Base-by-base conservation (phyloP, 1,284 basidiomycete species). In the Neotropicomus parvogracilis region DNA sequence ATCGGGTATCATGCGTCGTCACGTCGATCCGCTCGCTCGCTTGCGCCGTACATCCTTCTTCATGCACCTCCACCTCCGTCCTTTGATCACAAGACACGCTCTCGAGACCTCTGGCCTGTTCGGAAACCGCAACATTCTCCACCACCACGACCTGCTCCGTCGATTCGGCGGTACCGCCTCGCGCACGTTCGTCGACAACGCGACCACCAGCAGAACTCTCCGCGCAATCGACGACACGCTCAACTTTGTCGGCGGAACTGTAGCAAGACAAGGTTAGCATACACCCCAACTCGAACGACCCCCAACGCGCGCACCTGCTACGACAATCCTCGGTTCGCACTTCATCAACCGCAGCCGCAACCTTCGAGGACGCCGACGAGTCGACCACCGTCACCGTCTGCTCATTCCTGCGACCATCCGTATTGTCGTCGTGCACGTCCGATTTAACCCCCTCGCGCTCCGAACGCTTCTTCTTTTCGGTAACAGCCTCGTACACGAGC, bases 401-500 rank as follows among this genome's bases (percentile, higher is more conserved):
- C n/a, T n/a, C n/a, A n/a, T n/a, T n/a, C n/a, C n/a, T 27, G 17
- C 6, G 37, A 14, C 1, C 10, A 2, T 33, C 21, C 8, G 1
- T 8, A 2, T 33, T 19, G 6, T 24, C 20, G 28, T 19, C 28
- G 10, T 20, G n/a, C 9, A 41, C 40, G 3, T 46, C 49, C n/a
- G 3, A n/a, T 40, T 44, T 45, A 12, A 31, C 44, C 10, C 29
- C 24, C 3, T 16, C 14, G 11, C 13, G 39, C 12, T 52, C 29
- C 2, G 34, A 24, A 34, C 13, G 32, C 29, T 52, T 32, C 39
- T 59, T 33, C 8, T 43, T 43, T 12, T 53, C 51, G 8, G 50
- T 1, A n/a, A 28, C 33, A 13, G 52, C 47, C 33, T 62, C 59
- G 1, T 40, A 32, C 0, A 44, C 54, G n/a, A 38, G 26, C 4